Evolutionary conservation across 441 rosid species (phyloP), one percentile per base, ranked within the genome.

Genomic region (Capsella rubella): DNA sequence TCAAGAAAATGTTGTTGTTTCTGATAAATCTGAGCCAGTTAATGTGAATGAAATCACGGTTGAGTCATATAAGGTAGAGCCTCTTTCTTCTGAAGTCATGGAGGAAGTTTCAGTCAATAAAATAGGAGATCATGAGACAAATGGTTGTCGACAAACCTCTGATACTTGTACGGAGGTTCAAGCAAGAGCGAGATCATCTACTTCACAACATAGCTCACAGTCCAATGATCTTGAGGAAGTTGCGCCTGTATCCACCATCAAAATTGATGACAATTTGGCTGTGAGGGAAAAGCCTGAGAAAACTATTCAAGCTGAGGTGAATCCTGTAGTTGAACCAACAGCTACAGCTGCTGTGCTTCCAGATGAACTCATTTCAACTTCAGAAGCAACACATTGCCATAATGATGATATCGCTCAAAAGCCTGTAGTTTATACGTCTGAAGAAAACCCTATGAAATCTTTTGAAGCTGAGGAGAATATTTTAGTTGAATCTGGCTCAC

Each of bases 241-340:
- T 66, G 43, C 10, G 27, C 16, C 71, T 52, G 82, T 79, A 49
- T 74, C 54, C 55, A 72, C 74, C 49, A 37, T 39, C 53, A 39
- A 66, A 55, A 47, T 51, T 39, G 81, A 77, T 57, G 62, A 52
- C 2, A 69, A 29, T 42, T 55, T 54, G 55, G 79, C 65, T 37
- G 61, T 28, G 31, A 69, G 13, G 28, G 37, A 14, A 34, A 59
- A 52, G 40, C 37, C 15, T 3, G 45, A 9, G 62, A 51, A 31
- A 50, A 40, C 28, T 29, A 67, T 80, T 64, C 72, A 72, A 76
- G 81, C 77, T 27, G 70, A 46, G 67, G 74, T 64, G 37, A 76
- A 72, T 56, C 45, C 54, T 34, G 58, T 63, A 12, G 56, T 53
- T 66, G 68, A 80, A 73, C 70, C 35, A 43, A 58, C 72, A 77